phyloP scores from a whole-genome alignment of 2,329 filamentous ascomycete genomes.

The Lanzia echinophila region DNA sequence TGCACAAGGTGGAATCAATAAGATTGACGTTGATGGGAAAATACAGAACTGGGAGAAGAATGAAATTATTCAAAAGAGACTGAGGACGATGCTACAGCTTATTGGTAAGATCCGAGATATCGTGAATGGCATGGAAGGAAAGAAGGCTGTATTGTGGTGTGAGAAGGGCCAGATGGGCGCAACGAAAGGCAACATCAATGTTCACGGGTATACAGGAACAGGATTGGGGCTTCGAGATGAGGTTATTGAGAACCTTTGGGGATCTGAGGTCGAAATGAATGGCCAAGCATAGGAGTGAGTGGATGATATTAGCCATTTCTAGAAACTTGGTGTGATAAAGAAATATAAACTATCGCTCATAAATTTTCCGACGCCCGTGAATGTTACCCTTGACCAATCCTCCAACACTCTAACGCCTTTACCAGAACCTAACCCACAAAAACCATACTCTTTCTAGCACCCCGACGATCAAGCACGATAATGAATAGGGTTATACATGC shows the following conservation, averaged over 20 bases:
- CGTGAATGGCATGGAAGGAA: conserved; percentile 12
- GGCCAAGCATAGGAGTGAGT: too few species aligned
- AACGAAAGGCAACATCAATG: background rate
- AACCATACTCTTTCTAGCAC: too few species aligned
- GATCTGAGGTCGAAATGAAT: too few species aligned
- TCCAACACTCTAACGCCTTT: too few species aligned
- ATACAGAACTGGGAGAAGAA: conserved; percentile 11
- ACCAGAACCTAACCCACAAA: too few species aligned
- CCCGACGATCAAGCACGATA: too few species aligned
- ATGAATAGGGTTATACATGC: too few species aligned
- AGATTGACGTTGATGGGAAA: background rate
- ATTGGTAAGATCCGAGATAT: conserved; percentile 17
- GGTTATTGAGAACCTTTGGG: background rate
- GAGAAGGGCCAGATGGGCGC: background rate
- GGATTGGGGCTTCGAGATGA: background rate
- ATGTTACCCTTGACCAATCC: too few species aligned
- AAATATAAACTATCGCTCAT: too few species aligned
- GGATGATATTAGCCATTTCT: too few species aligned
- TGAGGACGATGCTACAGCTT: conserved; percentile 12
- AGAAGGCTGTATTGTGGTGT: conserved; percentile 12
- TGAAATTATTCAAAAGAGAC: background rate
- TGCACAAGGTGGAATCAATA: conserved; percentile 2
- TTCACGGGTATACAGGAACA: background rate
- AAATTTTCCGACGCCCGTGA: too few species aligned
- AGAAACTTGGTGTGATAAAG: too few species aligned